A percentile compares a stretch with the other conserved stretches of the same genome.
These are phyloP conservation scores for Xylaria sp. DNA, from an alignment of 495 filamentous ascomycete genomes.

Conservation along the genomic window DNA sequence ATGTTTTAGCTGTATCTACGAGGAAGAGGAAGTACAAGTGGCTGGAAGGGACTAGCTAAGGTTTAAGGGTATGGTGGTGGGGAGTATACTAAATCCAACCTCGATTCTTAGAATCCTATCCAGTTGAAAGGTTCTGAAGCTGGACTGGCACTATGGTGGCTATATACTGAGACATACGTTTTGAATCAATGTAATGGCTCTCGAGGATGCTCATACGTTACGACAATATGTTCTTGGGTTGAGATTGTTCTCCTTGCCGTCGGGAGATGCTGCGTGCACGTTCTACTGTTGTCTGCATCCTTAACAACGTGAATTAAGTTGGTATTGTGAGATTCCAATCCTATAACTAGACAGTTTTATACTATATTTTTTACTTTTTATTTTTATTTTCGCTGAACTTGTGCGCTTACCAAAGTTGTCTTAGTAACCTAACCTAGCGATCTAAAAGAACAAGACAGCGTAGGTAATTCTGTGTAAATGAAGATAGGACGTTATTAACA, in stretches of 20 bases:
- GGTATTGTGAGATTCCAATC: background rate
- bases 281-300: background rate
- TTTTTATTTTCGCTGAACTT: background rate
- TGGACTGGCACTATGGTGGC: background rate
- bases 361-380: too few species aligned
- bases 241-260: background rate
- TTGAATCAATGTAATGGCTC: background rate
- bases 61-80: background rate
- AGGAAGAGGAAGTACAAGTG: background rate
- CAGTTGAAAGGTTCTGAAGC: background rate
- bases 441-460: background rate
- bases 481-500: background rate
- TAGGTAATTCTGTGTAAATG: background rate
- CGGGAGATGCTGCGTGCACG: background rate
- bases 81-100: background rate
- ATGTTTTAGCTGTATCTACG: slow-evolving; percentile 19
- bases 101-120: slow-evolving; percentile 2
- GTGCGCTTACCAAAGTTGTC: background rate
- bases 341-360: too few species aligned
- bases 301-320: background rate
- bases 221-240: background rate
- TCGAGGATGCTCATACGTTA: background rate
- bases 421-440: background rate
- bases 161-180: background rate
- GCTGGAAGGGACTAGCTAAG: background rate